phyloP scores from a whole-genome alignment of 2,329 filamentous ascomycete species.

The Hansfordia pulvinata region DNA sequence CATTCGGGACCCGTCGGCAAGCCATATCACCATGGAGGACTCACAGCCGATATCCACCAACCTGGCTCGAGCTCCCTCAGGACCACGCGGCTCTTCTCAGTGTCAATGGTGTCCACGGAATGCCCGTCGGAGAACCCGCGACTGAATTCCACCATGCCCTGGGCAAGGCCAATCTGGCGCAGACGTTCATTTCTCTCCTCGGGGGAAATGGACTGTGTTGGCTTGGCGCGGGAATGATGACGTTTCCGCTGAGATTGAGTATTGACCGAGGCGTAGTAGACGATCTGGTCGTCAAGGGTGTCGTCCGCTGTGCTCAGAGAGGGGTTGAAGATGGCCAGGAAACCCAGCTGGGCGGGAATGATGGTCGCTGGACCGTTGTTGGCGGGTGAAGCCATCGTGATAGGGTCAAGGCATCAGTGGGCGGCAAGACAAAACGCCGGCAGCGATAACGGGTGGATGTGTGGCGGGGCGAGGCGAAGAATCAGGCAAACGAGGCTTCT shows the following conservation, averaged over 20 bases:
- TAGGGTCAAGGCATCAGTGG: background rate
- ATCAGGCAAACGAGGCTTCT: no score
- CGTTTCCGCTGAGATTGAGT: constrained; percentile 26
- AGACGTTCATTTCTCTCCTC: constrained; percentile 75
- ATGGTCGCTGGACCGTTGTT: constrained; percentile 19
- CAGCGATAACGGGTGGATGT: no score
- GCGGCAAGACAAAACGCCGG: no score
- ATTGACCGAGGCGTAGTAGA: constrained; percentile 70
- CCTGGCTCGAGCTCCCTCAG: constrained; percentile 76
- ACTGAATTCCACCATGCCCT: constrained; percentile 91
- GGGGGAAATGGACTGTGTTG: constrained; percentile 30
- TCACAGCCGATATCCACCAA: constrained; percentile 91
- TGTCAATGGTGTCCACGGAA: constrained; percentile 75
- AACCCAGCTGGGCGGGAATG: constrained; percentile 73
- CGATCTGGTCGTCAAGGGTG: constrained; percentile 67
- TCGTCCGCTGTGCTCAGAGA: constrained; percentile 48
- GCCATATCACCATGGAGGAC: constrained; percentile 14
- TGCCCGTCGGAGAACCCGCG: constrained; percentile 71
- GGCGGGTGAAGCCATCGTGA: constrained; percentile 8
- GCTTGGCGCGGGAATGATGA: constrained; percentile 25
- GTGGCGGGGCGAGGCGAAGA: no score
- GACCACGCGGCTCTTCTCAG: constrained; percentile 74
- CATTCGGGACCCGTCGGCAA: constrained; percentile 5
- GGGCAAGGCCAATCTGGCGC: constrained; percentile 86
- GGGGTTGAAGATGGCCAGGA: constrained; percentile 91